phyloP scores from a whole-genome alignment of 345 rosid species.

The Linum trigynum region DNA sequence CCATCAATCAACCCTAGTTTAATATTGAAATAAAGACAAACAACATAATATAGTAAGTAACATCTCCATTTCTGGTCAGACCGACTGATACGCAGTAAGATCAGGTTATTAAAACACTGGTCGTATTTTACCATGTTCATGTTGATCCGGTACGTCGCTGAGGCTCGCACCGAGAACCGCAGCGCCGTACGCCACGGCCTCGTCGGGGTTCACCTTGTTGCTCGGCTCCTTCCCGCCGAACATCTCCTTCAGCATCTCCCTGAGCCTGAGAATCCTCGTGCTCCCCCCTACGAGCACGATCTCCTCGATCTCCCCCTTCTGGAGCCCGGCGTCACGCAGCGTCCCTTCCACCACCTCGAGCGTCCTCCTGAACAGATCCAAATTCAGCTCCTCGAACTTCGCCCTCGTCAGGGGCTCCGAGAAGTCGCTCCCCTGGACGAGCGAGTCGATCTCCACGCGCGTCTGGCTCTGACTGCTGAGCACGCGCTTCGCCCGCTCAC shows the following conservation, averaged over 20 bases:
- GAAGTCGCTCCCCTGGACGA: constrained; percentile 45
- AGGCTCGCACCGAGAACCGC: constrained; percentile 49
- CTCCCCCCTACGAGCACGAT: constrained; percentile 62
- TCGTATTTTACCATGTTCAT: too few relatives aligned
- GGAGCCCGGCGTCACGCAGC: constrained; percentile 36
- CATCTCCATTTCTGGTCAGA: too few relatives aligned
- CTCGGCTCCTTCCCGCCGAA: constrained; percentile 45
- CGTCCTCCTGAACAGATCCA: constrained; percentile 48
- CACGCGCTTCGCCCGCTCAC: constrained; percentile 51
- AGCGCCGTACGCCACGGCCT: constrained; percentile 56
- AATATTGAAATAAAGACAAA: too few relatives aligned
- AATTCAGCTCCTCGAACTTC: constrained; percentile 45
- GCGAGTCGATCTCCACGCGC: constrained; percentile 40
- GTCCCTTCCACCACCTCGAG: constrained; percentile 42
- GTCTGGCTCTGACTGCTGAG: constrained; percentile 43
- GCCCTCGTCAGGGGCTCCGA: constrained; percentile 48
- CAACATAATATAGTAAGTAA: too few relatives aligned
- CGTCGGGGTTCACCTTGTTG: constrained; percentile 50
- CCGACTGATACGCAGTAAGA: too few relatives aligned
- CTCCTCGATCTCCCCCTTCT: constrained; percentile 35
- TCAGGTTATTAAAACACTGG: too few relatives aligned
- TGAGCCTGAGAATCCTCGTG: constrained; percentile 47
- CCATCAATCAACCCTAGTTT: too few relatives aligned
- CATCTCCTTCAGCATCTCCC: constrained; percentile 38
- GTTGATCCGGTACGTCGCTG: constrained; percentile 26